These are phyloP conservation scores for Peronospora destructor DNA, from an alignment of 352 stramenopile species.

Conservation along the genomic window DNA sequence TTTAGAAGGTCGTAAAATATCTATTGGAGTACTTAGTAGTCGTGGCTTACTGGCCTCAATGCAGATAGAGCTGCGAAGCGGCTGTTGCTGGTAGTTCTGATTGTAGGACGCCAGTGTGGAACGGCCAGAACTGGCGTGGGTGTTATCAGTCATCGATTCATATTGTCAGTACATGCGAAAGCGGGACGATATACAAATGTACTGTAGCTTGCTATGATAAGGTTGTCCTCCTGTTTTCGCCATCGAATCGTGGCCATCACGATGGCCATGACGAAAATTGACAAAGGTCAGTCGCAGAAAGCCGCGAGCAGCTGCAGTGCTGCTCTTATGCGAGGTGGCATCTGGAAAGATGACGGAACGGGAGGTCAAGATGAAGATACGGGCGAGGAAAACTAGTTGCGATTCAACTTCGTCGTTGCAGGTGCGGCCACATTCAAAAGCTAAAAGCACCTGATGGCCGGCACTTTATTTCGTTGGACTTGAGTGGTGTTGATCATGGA, in stretches of 20 bases:
- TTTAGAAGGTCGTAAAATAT: too few relatives aligned
- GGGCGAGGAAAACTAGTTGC: background rate
- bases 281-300: constrained; percentile 5
- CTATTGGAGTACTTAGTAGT: too few relatives aligned
- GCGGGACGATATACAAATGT: constrained; percentile 13
- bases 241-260: constrained; percentile 1
- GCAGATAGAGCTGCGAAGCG: constrained; percentile 10
- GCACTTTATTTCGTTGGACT: too few relatives aligned
- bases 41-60: constrained; percentile 13
- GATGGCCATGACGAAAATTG: background rate
- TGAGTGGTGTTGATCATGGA: too few relatives aligned
- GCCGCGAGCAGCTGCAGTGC: constrained; percentile 10
- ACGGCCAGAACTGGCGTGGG: constrained; percentile 8
- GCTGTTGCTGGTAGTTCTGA: constrained; percentile 6
- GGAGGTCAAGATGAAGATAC: background rate
- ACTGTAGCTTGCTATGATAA: background rate
- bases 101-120: constrained; percentile 4
- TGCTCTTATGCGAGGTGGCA: background rate
- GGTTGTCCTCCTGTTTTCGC: constrained; percentile 18
- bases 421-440: background rate
- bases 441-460: background rate
- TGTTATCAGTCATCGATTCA: background rate
- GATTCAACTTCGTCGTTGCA: background rate
- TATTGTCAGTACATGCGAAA: constrained; percentile 7
- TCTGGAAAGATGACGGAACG: constrained; percentile 4